Base-by-base conservation (phyloP, 768 basidiomycete genomes). In the Mycena leptocephala region DNA sequence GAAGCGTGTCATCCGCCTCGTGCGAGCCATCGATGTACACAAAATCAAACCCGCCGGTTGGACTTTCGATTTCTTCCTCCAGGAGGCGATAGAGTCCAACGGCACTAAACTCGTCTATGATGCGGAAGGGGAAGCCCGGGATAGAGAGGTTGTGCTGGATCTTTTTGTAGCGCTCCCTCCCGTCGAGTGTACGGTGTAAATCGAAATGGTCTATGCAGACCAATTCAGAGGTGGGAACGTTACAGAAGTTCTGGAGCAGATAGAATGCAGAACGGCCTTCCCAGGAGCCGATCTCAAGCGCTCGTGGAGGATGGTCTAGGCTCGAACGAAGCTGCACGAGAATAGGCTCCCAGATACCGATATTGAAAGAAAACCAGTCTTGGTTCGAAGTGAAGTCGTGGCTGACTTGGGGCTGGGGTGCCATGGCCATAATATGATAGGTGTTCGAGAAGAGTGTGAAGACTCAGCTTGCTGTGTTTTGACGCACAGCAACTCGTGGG, bases 191-290 rank as follows among this genome's bases (percentile, higher is more conserved):
- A 1, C 56, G 75, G 83, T 89, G 84, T 48, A 92, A 86, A 72
- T 92, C 92, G 77, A 92, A 91, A 75, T 92, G 92, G 79, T 92
- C 92, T 74, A 92, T 87, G 78, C 90, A 92, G 43, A 90, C 85
- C 22, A 92, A 81, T 61, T 88, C 87, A 2, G 89, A 88, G n/a
- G 81, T 82, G 2, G n/a, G n/a, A n/a, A 80, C 70, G 14, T 81
- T 80, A 81, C 90, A 90, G 58, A 92, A 86, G 35, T 87, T 85
- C n/a, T 80, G 86, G 39, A 90, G 82, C 63, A 91, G 83, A 82
- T 91, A 92, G 30, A 91, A 87, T 28, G 90, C 91, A 0, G 92
- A 93, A 43, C 91, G 88, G n/a, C 91, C 92, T 81, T 92, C 92
- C 90, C 91, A 92, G 22, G 90, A 91, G 10, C 92, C 91, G 20